Base-by-base conservation (phyloP, 2,329 filamentous ascomycete species). In the Ceratocystis variospora region DNA sequence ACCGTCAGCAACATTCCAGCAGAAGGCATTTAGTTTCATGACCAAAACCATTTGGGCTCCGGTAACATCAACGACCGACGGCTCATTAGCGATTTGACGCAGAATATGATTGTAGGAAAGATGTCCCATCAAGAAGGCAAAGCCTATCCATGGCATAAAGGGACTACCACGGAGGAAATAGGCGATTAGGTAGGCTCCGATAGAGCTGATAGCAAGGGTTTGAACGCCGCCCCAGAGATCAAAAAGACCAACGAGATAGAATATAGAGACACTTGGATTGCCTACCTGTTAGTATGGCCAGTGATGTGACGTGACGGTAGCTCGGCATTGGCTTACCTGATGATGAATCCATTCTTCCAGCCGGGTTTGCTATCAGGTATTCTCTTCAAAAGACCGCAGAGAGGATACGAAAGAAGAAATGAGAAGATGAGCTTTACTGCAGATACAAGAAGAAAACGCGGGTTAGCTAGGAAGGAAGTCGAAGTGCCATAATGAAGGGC, bases 111-210 rank as follows among this genome's bases (percentile, higher is more conserved):
- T 96, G 72, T 93, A 75, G 59, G 92, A 93, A 87, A 97, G 89
- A 77, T 99, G 93, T 66, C 87, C 87, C 93, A 99, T 97, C 67
- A 96, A 79, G 73, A 96, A 96, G 62, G 90, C 80, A 75, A 99
- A 99, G 68, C 86, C 91, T 62, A 96, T 81, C 94, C 94, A 99
- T 78, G 94, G 94, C 94, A 99, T 99, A 74, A 93, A 89, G 0
- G 90, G 90, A 22, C 90, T 92, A 45, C 75, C 76, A 70, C 90
- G 83, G 57, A 97, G 79, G 74, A 86, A 92, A 70, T 87, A 85
- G 64, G 93, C 88, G 71, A 99, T 94, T 69, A 82, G 79, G 73
- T 96, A 99, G 63, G 89, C 84, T 62, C 85, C 92, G 19, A 81
- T 83, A 0, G 93, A 85, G 73, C 89, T 91, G 73, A 96, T 86